Base-by-base conservation (phyloP, 2,329 filamentous ascomycete genomes). In the Dactylellina leptospora region DNA sequence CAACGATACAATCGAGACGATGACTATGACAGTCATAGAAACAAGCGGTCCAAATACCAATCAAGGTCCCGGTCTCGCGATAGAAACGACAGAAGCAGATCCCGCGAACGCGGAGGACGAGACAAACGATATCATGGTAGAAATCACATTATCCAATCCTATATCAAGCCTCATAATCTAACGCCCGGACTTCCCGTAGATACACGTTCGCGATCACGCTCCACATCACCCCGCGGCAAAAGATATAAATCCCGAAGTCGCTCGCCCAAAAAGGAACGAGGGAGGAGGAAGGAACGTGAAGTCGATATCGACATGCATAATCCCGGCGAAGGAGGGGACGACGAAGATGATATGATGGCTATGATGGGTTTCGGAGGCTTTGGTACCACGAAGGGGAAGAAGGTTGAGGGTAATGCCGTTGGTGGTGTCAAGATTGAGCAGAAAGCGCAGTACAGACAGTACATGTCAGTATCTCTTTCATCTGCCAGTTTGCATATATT, bases 321-420 rank as follows among this genome's bases (percentile, higher is more conserved):
- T 16, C 84, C 85, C 40, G 81, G 84, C 27, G 78, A 83, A 13
- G 81, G 84, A 53, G 85, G 85, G 25, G 84, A 84, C 62, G 89
- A 93, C 74, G 88, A 89, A 73, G 87, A 88, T 51, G 86, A 86
- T 66, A 93, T 97, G 89, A 84, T 88, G 77, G 88, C 88, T 53
- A 87, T 93, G 82, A 93, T 97, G 90, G 95, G 95, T 0, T 97
- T 97, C 78, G 88, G 87, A 20, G 86, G 85, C 0, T 97, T 97
- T 81, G 88, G 88, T 64, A 88, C 86, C 22, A 97, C 95, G n/a
- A 96, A 97, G 81, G 87, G 90, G 69, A 92, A 89, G 59, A 95
- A 97, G 78, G 88, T 97, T 0, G 85, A 86, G 0, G 95, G 93
- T 0, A 97, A 97, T 78, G 87, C 92, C 78, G 87, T 88, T 38